Base-by-base conservation (phyloP, 2,329 filamentous ascomycete genomes). In the Epichloe elymi region DNA sequence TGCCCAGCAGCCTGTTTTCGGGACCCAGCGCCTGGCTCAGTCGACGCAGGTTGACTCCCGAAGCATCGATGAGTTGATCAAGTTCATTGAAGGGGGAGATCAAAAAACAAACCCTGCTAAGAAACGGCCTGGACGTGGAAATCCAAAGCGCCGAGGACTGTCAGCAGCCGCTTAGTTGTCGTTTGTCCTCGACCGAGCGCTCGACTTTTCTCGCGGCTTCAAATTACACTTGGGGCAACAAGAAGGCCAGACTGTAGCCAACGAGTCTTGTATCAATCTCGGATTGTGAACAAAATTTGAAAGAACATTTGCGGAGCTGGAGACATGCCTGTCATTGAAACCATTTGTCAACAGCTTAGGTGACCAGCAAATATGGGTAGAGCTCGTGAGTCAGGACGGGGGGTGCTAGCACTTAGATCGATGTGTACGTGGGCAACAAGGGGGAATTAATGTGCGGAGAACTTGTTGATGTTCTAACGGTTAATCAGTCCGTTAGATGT, bases 51-150 rank as follows among this genome's bases (percentile, higher is more conserved):
- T 89, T 46, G 88, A 94, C 64, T 80, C 84, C 51, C 79, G 89
- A 60, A 95, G 83, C 70, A 89, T 98, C 56, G 90, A 97, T 60
- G 91, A 98, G 66, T 73, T 98, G 40, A 75, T 98, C 64, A 88
- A 86, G 68, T 97, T 91, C 68, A 97, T 98, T 59, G 93, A 97
- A 67, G 91, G 90, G 90, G 42, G 73, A 15, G 77, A 81, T 50
- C 70, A 73, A 54, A 72, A 72, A 61, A 70, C 71, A 56, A 72
- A 68, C 54, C 68, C 67, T 51, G 66, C 69, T n/a, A 83, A 82
- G 69, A 80, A 81, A 65, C 72, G 74, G 46, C 63, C 73, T 39
- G 67, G 70, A 49, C 72, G 74, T 30, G 72, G 70, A 56, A 80
- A 79, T 56, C 78, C 77, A 11, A 82, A 81, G 67, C 69, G 73